These are phyloP conservation scores for Neurospora africana DNA, from an alignment of 495 filamentous ascomycete genomes.

Conservation along the genomic window DNA sequence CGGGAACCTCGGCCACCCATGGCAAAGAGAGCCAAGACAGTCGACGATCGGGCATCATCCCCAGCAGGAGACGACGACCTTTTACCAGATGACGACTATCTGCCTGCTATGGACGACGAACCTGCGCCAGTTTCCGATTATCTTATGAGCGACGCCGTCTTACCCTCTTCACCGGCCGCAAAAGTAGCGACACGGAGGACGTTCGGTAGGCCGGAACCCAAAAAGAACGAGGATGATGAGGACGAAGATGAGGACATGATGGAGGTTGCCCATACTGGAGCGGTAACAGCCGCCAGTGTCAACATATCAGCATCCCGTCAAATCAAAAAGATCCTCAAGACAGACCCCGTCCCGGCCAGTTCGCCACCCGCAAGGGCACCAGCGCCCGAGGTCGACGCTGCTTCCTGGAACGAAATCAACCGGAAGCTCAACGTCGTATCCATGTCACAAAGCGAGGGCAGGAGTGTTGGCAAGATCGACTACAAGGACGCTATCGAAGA, in stretches of 20 bases:
- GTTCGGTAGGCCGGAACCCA: conserved; percentile 39
- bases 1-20: conserved; percentile 31
- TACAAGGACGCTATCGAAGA: conserved; percentile 74
- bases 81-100: conserved; percentile 46
- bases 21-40: conserved; percentile 41
- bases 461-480: conserved; percentile 64
- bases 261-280: conserved; percentile 70
- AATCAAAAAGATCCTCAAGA: conserved; percentile 61
- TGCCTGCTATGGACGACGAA: conserved; percentile 47
- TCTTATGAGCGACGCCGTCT: conserved; percentile 68
- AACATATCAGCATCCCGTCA: conserved; percentile 82
- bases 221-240: conserved; percentile 53
- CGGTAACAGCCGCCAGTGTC: conserved; percentile 56
- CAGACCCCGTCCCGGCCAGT: conserved; percentile 51
- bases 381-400: conserved; percentile 57
- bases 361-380: conserved; percentile 61
- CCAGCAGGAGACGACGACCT: conserved; percentile 31
- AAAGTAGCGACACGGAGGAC: conserved; percentile 70
- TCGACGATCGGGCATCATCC: conserved; percentile 31
- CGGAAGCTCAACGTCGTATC: conserved; percentile 77
- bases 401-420: conserved; percentile 80
- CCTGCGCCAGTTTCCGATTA: conserved; percentile 26
- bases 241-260: conserved; percentile 68
- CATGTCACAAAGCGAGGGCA: conserved; percentile 46
- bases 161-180: conserved; percentile 74